These are phyloP conservation scores for Trypanosoma grayi DNA, from an alignment of 208 protist species.

Conservation along the genomic window DNA sequence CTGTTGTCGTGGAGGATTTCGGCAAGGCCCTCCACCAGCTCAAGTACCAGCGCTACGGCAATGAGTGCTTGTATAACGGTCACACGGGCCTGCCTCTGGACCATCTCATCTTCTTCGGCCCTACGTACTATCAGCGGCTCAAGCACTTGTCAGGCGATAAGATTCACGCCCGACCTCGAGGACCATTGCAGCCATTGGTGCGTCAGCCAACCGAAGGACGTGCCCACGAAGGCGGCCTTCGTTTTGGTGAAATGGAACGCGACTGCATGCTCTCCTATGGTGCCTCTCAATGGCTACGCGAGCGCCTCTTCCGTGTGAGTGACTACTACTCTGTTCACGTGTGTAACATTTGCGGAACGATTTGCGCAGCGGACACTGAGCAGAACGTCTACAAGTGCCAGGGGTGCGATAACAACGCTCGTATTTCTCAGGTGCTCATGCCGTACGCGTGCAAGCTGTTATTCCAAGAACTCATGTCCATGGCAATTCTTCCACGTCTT, in stretches of 20 bases:
- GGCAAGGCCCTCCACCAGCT: constrained; percentile 57
- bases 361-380: constrained; percentile 84
- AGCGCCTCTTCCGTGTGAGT: constrained; percentile 89
- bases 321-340: constrained; percentile 92
- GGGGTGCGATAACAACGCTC: constrained; percentile 80
- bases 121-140: constrained; percentile 97
- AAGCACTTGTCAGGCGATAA: constrained; percentile 99
- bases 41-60: constrained; percentile 83
- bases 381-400: constrained; percentile 85
- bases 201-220: constrained; percentile 96
- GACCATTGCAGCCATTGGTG: constrained; percentile 89
- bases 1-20: constrained; percentile 85
- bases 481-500: constrained; percentile 94
- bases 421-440: constrained; percentile 92
- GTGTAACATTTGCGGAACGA: constrained; percentile 94
- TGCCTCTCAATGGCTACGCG: constrained; percentile 86
- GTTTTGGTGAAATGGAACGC: constrained; percentile 98
- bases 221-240: constrained; percentile 93
- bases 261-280: constrained; percentile 98
- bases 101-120: constrained; percentile 93
- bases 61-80: constrained; percentile 96
- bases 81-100: constrained; percentile 92
- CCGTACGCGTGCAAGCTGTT: constrained; percentile 98
- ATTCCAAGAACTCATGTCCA: constrained; percentile 97
- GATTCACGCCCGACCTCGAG: constrained; percentile 87